phyloP scores from a whole-genome alignment of 148 eudicot genomes.

The Fagopyrum tataricum region DNA sequence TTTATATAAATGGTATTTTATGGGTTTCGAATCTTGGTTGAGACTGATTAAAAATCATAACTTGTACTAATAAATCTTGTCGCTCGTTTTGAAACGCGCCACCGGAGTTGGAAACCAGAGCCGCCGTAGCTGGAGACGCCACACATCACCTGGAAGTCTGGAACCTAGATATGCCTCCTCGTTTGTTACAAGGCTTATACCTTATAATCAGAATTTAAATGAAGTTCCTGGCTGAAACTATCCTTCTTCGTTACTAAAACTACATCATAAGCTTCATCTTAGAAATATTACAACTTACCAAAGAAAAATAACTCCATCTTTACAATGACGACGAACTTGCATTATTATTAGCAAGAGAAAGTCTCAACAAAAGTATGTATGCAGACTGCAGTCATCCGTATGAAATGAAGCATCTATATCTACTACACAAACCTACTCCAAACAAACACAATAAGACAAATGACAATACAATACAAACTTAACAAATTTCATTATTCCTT shows the following conservation, averaged over 20 bases:
- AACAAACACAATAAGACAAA: slow-evolving; percentile 5
- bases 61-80: too few relatives aligned
- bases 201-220: neutral
- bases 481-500: neutral
- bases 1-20: too few relatives aligned
- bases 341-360: neutral
- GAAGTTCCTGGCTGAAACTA: neutral
- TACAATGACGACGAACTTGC: neutral
- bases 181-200: neutral
- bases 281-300: neutral
- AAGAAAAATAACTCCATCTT: neutral
- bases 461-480: neutral
- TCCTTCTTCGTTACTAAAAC: neutral
- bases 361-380: too few relatives aligned
- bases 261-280: neutral
- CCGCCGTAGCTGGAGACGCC: too few relatives aligned
- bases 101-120: too few relatives aligned
- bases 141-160: too few relatives aligned
- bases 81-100: too few relatives aligned
- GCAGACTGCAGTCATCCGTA: too few relatives aligned
- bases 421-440: neutral
- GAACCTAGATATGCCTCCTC: too few relatives aligned
- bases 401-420: neutral
- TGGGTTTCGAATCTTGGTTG: too few relatives aligned
- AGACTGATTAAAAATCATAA: too few relatives aligned